Evolutionary conservation across 768 basidiomycete species (phyloP), one percentile per base, ranked within the genome.

Genomic region (Boletus rubropictus): DNA sequence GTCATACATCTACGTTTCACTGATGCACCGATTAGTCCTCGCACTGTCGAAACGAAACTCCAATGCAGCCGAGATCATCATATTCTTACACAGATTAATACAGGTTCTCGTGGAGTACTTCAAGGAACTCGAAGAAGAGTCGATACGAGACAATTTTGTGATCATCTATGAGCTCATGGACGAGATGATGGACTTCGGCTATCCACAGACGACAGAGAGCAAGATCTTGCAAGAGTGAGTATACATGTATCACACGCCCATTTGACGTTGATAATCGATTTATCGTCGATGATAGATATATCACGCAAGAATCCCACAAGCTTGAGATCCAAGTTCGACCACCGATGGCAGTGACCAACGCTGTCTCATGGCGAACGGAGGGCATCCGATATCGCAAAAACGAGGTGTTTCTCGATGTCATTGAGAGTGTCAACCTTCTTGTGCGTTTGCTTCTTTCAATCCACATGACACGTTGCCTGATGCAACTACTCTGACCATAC

Each of bases 151-250:
- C 69, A 99, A 99, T 63, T 99, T 99, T 63, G 96, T 99, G 33
- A 96, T 99, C 63, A 96, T 99, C 42, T 99, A 96, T 67, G 95
- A 98, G 65, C 80, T 98, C 44, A 79, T 99, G 74, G 95, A 98
- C 60, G 96, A 99, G 74, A 97, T 98, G 91, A 97, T 98, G 93
- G 96, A 99, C 72, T 99, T 96, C 69, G 96, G 96, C 7, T 97
- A 86, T 64, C 95, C 96, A 0, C 96, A 98, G 68, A 99, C 95
- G 34, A 98, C 96, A 14, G 96, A 99, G 72, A 92, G 89, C 77
- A 98, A 99, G 76, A 99, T 98, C 57, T 69, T 98, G 42, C 95
- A 98, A 70, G 95, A 98, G 85, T 90, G 53, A 59, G 83, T 72
- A 24, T 36, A 7, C 25, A 14, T 11, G 7, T n/a, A 21, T 15